Evolutionary conservation across 495 filamentous ascomycete species (phyloP).

Genomic region (Daldinia caldariorum): DNA sequence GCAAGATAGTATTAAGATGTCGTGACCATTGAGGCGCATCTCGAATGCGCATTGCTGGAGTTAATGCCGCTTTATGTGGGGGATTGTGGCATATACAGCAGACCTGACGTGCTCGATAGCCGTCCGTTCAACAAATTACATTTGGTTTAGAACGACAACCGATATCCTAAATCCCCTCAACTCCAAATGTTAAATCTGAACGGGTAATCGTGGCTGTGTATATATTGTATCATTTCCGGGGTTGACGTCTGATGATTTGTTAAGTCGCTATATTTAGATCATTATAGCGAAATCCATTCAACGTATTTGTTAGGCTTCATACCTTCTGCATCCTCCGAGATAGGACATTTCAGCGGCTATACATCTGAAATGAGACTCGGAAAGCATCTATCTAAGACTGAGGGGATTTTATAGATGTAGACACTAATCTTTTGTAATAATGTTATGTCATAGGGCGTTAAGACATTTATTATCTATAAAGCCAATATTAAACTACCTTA

Average conservation of each 20-base stretch:
- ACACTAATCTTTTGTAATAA: background rate
- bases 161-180: conserved; percentile 24
- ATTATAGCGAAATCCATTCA: background rate
- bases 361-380: background rate
- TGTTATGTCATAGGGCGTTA: background rate
- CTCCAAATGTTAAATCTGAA: conserved; percentile 19
- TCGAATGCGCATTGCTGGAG: conserved; percentile 3
- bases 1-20: conserved; percentile 25
- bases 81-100: conserved; percentile 35
- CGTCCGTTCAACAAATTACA: conserved; percentile 20
- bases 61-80: conserved; percentile 15
- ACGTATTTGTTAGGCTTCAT: background rate
- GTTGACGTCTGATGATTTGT: conserved; percentile 12
- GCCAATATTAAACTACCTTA: too few relatives aligned
- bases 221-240: conserved; percentile 3
- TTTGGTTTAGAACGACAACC: conserved; percentile 23
- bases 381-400: background rate
- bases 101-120: conserved; percentile 35
- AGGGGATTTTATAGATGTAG: background rate
- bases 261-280: background rate
- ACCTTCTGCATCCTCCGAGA: conserved; percentile 7
- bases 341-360: conserved; percentile 12
- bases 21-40: conserved; percentile 28
- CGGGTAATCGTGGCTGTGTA: conserved; percentile 12
- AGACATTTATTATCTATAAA: background rate